phyloP scores from a whole-genome alignment of 2,329 filamentous ascomycete species.

The Penicillium sp. region DNA sequence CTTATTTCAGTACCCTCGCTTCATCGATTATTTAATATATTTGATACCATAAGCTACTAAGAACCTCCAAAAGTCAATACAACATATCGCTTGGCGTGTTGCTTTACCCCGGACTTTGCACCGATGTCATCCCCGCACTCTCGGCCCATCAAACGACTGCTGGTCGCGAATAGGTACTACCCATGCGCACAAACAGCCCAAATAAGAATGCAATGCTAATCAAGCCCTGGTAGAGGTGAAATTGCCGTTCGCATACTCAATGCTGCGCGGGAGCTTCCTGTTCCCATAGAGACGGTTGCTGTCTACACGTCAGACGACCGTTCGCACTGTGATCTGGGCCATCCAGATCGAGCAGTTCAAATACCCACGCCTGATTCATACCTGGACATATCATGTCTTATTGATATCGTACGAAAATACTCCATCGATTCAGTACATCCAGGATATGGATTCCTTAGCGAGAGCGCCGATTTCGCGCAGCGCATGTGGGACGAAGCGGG shows the following conservation, averaged over 20 bases:
- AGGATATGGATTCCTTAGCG: constrained; percentile 64
- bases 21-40: not conserved
- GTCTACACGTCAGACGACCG: constrained; percentile 58
- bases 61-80: not conserved
- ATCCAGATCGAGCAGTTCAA: constrained; percentile 51
- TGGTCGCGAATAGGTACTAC: constrained; percentile 55
- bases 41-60: not conserved
- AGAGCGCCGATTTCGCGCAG: constrained; percentile 53
- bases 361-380: constrained; percentile 55
- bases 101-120: not conserved
- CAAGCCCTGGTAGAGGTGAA: constrained; percentile 54
- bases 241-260: constrained; percentile 63
- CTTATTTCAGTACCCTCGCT: not conserved
- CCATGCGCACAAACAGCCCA: not conserved
- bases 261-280: constrained; percentile 58
- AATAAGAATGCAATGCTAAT: not conserved
- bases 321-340: constrained; percentile 53
- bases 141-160: constrained; percentile 50
- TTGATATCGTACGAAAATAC: constrained; percentile 51
- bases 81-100: not conserved
- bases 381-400: constrained; percentile 52
- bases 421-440: constrained; percentile 59
- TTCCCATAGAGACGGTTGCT: constrained; percentile 54
- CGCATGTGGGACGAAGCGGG: constrained; percentile 53
- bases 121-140: constrained; percentile 27